A percentile compares a stretch with the other conserved stretches of the same genome.
Evolutionary conservation across 2,329 filamentous ascomycete genomes (phyloP).

Genomic region (Hypoxylon sp.): DNA sequence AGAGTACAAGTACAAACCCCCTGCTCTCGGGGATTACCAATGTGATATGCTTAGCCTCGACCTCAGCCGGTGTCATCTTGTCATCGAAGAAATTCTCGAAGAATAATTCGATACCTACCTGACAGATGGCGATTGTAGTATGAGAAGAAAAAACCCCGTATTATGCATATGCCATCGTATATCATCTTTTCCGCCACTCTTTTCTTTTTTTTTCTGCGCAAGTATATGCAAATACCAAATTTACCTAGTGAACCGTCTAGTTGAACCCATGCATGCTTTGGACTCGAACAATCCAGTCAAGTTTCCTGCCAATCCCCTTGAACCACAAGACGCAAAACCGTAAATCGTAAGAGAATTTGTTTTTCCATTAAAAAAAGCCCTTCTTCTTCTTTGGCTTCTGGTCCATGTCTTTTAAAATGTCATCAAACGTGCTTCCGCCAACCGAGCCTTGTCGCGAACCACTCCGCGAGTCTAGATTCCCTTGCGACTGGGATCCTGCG

Average conservation of each 20-base stretch:
- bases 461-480: slow-evolving; percentile 34
- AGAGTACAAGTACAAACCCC: slow-evolving; percentile 13
- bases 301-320: not conserved
- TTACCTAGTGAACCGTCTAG: slow-evolving; percentile 11
- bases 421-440: slow-evolving; percentile 52
- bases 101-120: slow-evolving; percentile 17
- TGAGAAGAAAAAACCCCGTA: slow-evolving; percentile 11
- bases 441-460: slow-evolving; percentile 46
- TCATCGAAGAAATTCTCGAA: not conserved
- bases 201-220: not conserved
- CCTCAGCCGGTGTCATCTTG: not conserved
- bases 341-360: not conserved
- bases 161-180: slow-evolving; percentile 33
- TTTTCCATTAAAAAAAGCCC: slow-evolving; percentile 46
- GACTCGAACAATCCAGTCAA: not conserved
- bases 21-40: slow-evolving; percentile 7
- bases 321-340: slow-evolving; percentile 19
- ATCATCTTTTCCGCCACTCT: slow-evolving; percentile 26
- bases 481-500: slow-evolving; percentile 38
- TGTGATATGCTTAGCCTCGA: slow-evolving; percentile 27
- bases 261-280: slow-evolving; percentile 23
- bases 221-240: slow-evolving; percentile 23
- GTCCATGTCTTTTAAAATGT: slow-evolving; percentile 51
- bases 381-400: slow-evolving; percentile 53
- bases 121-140: slow-evolving; percentile 1